Evolutionary conservation across 1,139 yeast species (phyloP).

Genomic region (Geotrichum europaeum): DNA sequence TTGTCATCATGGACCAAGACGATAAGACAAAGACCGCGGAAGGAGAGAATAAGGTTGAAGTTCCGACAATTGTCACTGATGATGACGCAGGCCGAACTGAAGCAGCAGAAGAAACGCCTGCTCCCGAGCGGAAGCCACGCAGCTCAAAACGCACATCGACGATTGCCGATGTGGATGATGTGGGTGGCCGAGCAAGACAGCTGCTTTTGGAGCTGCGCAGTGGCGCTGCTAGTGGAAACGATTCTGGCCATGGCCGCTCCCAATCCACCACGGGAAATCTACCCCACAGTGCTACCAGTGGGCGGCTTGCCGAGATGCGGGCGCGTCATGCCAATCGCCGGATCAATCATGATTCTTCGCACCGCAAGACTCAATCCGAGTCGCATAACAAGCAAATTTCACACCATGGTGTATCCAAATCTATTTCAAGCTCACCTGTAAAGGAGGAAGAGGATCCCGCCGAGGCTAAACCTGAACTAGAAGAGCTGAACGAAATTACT

Average conservation of each 20-base stretch:
- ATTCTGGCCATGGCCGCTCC: conserved; percentile 2
- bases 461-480: not conserved
- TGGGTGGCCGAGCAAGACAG: conserved; percentile 55
- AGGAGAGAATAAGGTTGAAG: conserved; percentile 1
- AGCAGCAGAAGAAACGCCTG: not conserved
- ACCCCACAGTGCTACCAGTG: conserved; percentile 1
- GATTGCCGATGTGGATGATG: conserved; percentile 45
- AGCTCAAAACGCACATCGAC: conserved; percentile 1
- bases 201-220: conserved; percentile 54
- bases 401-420: not conserved
- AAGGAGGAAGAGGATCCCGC: not conserved
- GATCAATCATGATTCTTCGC: not conserved
- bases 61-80: not conserved
- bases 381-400: not conserved
- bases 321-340: conserved; percentile 18
- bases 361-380: conserved; percentile 6
- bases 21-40: not conserved
- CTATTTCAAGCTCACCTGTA: not conserved
- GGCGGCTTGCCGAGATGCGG: conserved; percentile 17
- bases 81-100: not conserved
- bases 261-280: not conserved
- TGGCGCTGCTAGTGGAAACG: conserved; percentile 20
- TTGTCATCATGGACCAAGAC: conserved; percentile 1
- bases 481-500: not conserved
- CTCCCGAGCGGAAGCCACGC: not conserved